Base-by-base conservation (phyloP, 2,329 filamentous ascomycete species). In the Knoxdaviesia proteae region DNA sequence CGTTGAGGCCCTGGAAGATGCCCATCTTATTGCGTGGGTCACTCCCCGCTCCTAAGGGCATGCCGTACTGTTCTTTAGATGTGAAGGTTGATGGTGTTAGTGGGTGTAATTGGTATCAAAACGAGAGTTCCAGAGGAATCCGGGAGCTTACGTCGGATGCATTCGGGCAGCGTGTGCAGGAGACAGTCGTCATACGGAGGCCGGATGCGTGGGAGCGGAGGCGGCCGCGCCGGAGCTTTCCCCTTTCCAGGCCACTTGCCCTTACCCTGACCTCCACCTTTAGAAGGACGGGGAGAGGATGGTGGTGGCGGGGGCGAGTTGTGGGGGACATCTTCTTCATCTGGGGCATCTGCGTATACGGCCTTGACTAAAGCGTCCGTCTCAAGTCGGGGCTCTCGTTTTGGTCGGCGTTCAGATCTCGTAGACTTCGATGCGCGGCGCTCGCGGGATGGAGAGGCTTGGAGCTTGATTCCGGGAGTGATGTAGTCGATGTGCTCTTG, bases 401-500 rank as follows among this genome's bases (percentile, higher is more conserved):
- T 20, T 20, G 20, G 2, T 20, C 20, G 20, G 20, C 20, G 20
- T 20, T 20, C 20, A 20, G 20, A 20, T 2, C 20, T 20, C 20
- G 20, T 20, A 20, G 20, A 20, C 20, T 20, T 20, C 20, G 20
- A 20, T 20, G 20, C 20, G 20, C 20, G 20, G 20, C 20, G 20
- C 20, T 20, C 20, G 3, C 20, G 20, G 20, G 20, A 20, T 20
- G 20, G 20, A 20, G 20, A 20, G n/a, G 46, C 43, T 7, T 49
- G 49, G 20, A 67, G 53, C 48, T 63, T 64, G 43, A 66, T 56
- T 10, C 64, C 64, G 1, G 66, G 66, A 6, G 60, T 67, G 34
- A 69, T 59, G 48, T 66, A 68, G 52, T 68, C 65, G 45, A 69
- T 56, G 43, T 67, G 63, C 31, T 56, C 46, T 38, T 33, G 34